Base-by-base conservation (phyloP, 1,284 basidiomycete genomes). In the Anthracocystis setariae region DNA sequence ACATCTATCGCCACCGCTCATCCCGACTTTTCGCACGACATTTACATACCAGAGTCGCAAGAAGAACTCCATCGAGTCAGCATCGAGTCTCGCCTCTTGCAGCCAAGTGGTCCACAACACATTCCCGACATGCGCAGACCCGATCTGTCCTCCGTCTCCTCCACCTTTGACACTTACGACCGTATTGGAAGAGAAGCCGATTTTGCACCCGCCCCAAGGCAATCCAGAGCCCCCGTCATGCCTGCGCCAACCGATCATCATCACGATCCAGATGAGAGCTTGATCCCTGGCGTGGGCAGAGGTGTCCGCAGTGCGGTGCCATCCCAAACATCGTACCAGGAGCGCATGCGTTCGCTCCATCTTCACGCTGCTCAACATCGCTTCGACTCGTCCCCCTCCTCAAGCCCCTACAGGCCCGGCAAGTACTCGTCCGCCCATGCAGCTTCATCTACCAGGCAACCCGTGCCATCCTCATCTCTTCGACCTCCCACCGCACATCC, bases 241-340 rank as follows among this genome's bases (percentile, higher is more conserved):
- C 48, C 44, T 1, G 33, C 24, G 12, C 8, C 51, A 25, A 29
- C 56, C 20, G 43, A 57, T 39, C 56, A 44, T 21, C 51, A 48
- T 1, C 40, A 51, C 13, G 66, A 67, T 35, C 25, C 53, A 5
- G 66, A 75, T 32, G 74, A 74, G 42, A 73, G 70, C 48, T 53
- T 71, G 51, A 74, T 74, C 39, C 71, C 71, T 3, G 74, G 74
- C 40, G 74, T 76, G 1, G 74, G 71, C 8, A 54, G 71, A 27
- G 74, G 74, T 38, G 55, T 73, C 8, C 50, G 67, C 15, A 63
- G 44, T 27, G 27, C 54, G 1, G 21, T 54, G n/a, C 49, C 58
- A 10, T 46, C 63, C 2, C 54, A 61, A 24, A 56, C 60, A 5
- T 66, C 56, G 13, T 58, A 66, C 27, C 59, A 64, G 7, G 51